Evolutionary conservation across 1,284 basidiomycete species (phyloP), one percentile per base, ranked within the genome.

Genomic region (Xerocomus minutiporus): DNA sequence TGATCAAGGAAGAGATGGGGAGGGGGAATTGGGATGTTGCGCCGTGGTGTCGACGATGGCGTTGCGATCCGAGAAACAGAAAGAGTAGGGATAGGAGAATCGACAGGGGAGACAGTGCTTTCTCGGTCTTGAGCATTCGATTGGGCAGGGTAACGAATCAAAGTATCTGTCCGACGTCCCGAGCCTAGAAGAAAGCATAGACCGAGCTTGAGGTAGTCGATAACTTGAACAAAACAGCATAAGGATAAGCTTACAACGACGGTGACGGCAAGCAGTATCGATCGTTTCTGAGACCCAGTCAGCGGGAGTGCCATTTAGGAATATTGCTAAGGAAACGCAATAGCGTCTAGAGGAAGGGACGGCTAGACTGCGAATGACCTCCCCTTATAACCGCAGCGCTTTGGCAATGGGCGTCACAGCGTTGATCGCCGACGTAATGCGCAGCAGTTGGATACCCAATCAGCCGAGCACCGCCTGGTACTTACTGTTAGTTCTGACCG

Each of bases 241-340:
- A 12, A 2, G 5, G 23, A 35, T 1, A 3, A 9, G 51, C 66
- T 57, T 25, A 69, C 68, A 23, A 68, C 15, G 5, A 69, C 32
- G n/a, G 63, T 41, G 48, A 58, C 17, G 4, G 67, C 65, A 7
- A 67, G 56, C 0, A 71, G 46, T 32, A 67, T 40, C n/a, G 66
- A 65, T 13, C 65, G 66, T 42, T 61, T 69, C 42, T 69, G 67
- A 29, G 67, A 65, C 5, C 62, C 43, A 8, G 65, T 67, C 25
- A 68, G 34, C 8, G 64, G 60, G 47, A 68, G 13, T 31, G 49
- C 23, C 65, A 70, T 69, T 15, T 44, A 13, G 47, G 13, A 17
- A 40, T 40, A 26, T 15, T 25, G 7, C 39, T 25, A 41, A 4
- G 11, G 38, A 1, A 5, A 34, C 25, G 25, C 25, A 13, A 11